Evolutionary conservation across 805 yeast genomes (phyloP), one percentile per base, ranked within the genome.

Genomic region (Candida xyloterini): DNA sequence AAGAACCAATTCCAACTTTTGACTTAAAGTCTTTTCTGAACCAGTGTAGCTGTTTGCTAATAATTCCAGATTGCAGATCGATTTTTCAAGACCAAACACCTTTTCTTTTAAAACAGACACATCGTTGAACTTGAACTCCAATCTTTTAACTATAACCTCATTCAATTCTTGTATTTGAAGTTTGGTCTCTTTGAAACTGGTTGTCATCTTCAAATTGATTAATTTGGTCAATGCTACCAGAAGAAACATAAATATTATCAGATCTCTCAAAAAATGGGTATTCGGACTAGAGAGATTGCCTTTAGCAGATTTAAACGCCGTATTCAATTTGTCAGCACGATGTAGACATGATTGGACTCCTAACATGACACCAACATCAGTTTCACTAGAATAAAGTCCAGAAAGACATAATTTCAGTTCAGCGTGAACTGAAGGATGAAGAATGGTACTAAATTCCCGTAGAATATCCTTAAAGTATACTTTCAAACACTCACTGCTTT

Each of bases 291-390:
- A 11, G 15, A 7, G 11, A 7, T 13, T 24, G 10, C 22, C 6
- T 15, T 31, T 30, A 1, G 23, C 10, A 13, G 13, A 20, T n/a
- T 29, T 31, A 24, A 47, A 35, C 1, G 47, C 43, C 3, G 33
- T 11, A 30, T 41, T 43, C 29, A 47, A 38, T 16, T 44, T 27
- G 10, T 43, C 51, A 7, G 51, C 48, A 22, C 49, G 30, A 16
- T 39, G 41, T 7, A 43, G 22, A 38, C 53, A 49, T 10, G 49
- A 46, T 14, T 49, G 51, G 23, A 39, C 42, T 8, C 49, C 49
- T 30, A 44, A 15, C 7, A 44, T 16, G 27, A 46, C 44, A 11
- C 35, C 45, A 11, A 33, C 15, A 16, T 44, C 50, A 21, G 38
- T 32, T 3, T 35, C 21, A 2, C 16, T 6, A 13, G 18, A 10